Evolutionary conservation across 768 basidiomycete genomes (phyloP), one percentile per base, ranked within the genome.

Genomic region (Lactarius evosmus): DNA sequence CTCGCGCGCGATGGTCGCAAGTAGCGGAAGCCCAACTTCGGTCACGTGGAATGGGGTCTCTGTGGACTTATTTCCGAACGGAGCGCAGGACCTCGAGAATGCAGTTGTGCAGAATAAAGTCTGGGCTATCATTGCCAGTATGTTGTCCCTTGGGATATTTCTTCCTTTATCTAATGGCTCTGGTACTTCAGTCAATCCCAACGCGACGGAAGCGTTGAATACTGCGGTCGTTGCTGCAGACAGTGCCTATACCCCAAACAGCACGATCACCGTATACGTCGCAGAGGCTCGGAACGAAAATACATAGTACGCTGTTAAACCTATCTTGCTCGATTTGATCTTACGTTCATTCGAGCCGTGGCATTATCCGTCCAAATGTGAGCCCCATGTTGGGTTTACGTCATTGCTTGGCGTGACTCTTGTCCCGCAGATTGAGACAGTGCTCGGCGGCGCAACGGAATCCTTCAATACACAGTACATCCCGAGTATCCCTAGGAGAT

Each of bases 121-220:
- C 16, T 88, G 86, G 86, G 76, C 74, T 2, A 84, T 81, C 3
- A 72, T 88, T 33, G 74, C 81, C 1, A 78, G 86, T 85, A 67
- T 46, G n/a, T 56, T 27, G 40, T 32, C 49, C 9, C 19, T 51
- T 22, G 50, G n/a, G 36, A 7, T 14, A 6, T 50, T 4, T 17
- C 27, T 22, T 12, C 29, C 33, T 49, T 7, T 34, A 46, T 56
- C 51, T 61, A n/a, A 57, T 81, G 81, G 82, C 8, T 16, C 46
- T n/a, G 68, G 71, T 14, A 61, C 71, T 5, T 76, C 80, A 19
- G 73, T 85, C 14, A 67, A 72, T 11, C 58, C 73, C 1, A 77
- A 76, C 19, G 72, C 69, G 19, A 66, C 73, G 6, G 52, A 56
- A 49, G 40, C 54, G n/a, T 62, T 74, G 33, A 66, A 60, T 16